Evolutionary conservation across 192 early-diverging fungal species (phyloP), one percentile per base, ranked within the genome.

Genomic region (Coemansia sp.): DNA sequence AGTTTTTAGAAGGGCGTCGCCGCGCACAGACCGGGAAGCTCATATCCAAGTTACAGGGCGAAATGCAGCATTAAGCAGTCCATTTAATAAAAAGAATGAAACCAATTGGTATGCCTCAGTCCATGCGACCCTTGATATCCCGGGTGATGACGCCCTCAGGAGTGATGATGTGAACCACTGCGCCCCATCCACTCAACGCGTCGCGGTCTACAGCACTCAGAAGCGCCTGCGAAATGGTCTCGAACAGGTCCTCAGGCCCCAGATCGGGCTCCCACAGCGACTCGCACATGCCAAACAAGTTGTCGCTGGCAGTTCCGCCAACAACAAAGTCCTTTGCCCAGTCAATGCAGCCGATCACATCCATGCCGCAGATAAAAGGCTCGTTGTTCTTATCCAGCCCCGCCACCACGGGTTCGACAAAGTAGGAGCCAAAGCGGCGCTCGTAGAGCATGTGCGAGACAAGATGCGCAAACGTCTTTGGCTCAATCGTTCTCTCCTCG

Each of bases 231-330:
- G 93, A 94, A 40, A 97, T 93, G 57, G 92, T 93, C 84, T 98
- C 96, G 70, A 99, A 99, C 57, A 99, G 83, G 68, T 95, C 95
- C 63, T 98, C 95, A 11, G 97, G 95, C 66, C 90, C 95, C 66
- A 99, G 86, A 84, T 98, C 88, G 45, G 95, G 94, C 79, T 98
- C 95, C 95, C 95, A 99, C 58, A 99, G 86, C 21, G 88, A 85
- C 81, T 99, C 97, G 70, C 94, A 95, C 89, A 94, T 95, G 68
- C 97, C 97, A 65, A 92, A 98, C 65, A 99, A 84, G 63, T 92
- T 91, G 33, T 89, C 81, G 21, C 73, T 71, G 16, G 97, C 89
- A 9, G 95, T 97, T 69, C 97, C 97, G 56, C 85, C 85, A 18
- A 98, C 97, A 35, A 94, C 91, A 88, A 99, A 98, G 76, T 98